Conservation (phyloP, 108 stramenopile species). For the Licmophora abbreviata region DNA sequence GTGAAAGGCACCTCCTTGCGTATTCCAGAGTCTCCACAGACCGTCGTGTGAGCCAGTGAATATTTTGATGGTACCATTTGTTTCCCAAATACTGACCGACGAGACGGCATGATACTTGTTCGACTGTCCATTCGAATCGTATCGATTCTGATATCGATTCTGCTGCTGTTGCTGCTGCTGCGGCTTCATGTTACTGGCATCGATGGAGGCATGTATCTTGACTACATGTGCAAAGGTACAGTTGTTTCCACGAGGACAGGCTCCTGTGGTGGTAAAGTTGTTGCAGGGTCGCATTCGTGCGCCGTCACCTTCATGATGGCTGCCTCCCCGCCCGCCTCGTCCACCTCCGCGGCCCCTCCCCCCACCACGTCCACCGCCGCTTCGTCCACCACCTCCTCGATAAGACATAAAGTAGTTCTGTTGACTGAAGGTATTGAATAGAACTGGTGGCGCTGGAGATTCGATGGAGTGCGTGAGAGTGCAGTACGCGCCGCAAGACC, state of each 20-base stretch:
- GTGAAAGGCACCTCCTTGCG: constrained; percentile 29
- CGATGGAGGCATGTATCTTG: constrained; percentile 40
- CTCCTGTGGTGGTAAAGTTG: constrained; percentile 48
- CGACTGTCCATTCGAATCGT: constrained; percentile 7
- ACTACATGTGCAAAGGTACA: constrained; percentile 69
- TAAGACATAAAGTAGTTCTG: too few species aligned
- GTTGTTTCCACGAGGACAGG: constrained; percentile 36
- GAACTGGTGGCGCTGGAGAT: too few species aligned
- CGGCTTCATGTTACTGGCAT: constrained; percentile 37
- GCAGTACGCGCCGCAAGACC: too few species aligned
- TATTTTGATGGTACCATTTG: constrained; percentile 57
- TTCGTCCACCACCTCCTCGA: constrained; percentile 21
- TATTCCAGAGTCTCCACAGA: constrained; percentile 78
- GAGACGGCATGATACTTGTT: constrained; percentile 37
- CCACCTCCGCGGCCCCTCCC: constrained; percentile 30
- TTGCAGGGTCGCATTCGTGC: constrained; percentile 28
- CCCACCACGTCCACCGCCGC: constrained; percentile 27
- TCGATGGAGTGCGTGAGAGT: too few species aligned
- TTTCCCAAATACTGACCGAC: constrained; percentile 73
- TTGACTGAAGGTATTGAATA: too few species aligned
- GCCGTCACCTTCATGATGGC: constrained; percentile 9
- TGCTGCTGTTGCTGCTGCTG: constrained; percentile 21
- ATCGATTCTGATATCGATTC: constrained; percentile 10
- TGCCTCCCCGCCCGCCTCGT: constrained; percentile 9
- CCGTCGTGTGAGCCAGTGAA: constrained; percentile 81